These are phyloP conservation scores for Trichomonascus vanleenenianus DNA, from an alignment of 805 yeast species.

Conservation along the genomic window DNA sequence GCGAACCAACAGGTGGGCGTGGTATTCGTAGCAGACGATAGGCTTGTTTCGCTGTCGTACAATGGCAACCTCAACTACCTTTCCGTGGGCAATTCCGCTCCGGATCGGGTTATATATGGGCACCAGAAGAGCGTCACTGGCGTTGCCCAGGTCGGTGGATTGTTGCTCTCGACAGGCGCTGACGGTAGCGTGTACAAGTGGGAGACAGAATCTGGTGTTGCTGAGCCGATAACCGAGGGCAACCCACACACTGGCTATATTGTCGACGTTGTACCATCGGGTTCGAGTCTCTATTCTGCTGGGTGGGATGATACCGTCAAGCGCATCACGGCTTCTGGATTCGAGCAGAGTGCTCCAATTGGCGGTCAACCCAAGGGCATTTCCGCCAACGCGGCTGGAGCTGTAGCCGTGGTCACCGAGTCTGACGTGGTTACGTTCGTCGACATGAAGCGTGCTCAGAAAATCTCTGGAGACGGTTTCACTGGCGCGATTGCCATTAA, in stretches of 20 bases:
- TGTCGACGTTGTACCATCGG: constrained; percentile 10
- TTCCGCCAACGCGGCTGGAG: constrained; percentile 22
- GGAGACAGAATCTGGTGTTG: constrained; percentile 36
- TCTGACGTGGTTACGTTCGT: neutral
- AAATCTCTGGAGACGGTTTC: neutral
- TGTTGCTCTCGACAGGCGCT: constrained; percentile 59
- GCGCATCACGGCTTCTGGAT: constrained; percentile 26
- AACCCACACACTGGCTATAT: neutral
- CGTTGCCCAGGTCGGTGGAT: constrained; percentile 25
- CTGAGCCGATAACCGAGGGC: constrained; percentile 13
- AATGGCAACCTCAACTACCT: constrained; percentile 67
- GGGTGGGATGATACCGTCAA: constrained; percentile 88
- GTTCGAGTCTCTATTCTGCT: constrained; percentile 38
- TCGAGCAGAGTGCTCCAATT: constrained; percentile 29
- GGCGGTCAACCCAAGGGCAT: constrained; percentile 46
- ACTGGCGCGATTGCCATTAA: neutral
- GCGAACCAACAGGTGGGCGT: constrained; percentile 77
- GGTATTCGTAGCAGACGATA: constrained; percentile 49
- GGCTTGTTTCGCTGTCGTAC: constrained; percentile 57
- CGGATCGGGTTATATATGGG: constrained; percentile 47
- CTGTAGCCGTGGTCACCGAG: constrained; percentile 30
- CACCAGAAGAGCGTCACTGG: constrained; percentile 81
- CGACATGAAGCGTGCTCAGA: no score
- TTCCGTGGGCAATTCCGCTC: constrained; percentile 28
- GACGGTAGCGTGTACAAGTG: constrained; percentile 72